Base-by-base conservation (phyloP, 345 rosid genomes). In the Cochlearia excelsa region DNA sequence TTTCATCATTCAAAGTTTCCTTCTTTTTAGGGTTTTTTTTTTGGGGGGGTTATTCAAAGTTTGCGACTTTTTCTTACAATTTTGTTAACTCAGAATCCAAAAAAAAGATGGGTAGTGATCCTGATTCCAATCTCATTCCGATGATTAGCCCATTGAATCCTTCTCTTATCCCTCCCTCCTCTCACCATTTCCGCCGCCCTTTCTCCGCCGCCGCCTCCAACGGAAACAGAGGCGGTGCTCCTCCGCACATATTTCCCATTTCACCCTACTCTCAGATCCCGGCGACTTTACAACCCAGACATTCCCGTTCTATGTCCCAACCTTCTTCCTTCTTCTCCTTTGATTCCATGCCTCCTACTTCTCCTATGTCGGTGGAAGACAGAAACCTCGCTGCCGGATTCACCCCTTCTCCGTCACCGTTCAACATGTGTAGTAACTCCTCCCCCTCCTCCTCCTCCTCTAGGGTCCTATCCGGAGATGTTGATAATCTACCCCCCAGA, bases 401-500 rank as follows among this genome's bases (percentile, higher is more conserved):
- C 7, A 80, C 75, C 59, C 74, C 84, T 1, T 62, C 88, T 5
- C 95, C 96, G 0, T 77, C 98, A 0, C 83, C 96, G 30, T 85
- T 79, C 71, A 59, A 69, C 1, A 74, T 81, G 75, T 74, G 80
- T 39, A 75, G 45, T 79, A 35, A 61, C n/a, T 27, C 56, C 77
- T 47, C 59, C 77, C 43, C 59, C 23, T 16, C 23, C 23, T 46
- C 69, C n/a, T 27, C 56, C 77, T 47, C 59, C 77, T 45, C 59
- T 34, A 67, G 59, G 53, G 11, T 27, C 39, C 27, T 16, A 16
- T 16, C 27, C 26, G 57, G 83, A 29, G 76, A 63, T 46, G 85
- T 80, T 2, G 96, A 86, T 74, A 72, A 75, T 60, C 79, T 91
- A 57, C 95, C 95, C 4, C 96, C 96, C 1, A 74, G 88, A 3